A percentile compares a stretch with the other conserved stretches of the same genome.
phyloP scores from a whole-genome alignment of 306 rosid genomes.

The cucumber (Cucumis sativus) region DNA sequence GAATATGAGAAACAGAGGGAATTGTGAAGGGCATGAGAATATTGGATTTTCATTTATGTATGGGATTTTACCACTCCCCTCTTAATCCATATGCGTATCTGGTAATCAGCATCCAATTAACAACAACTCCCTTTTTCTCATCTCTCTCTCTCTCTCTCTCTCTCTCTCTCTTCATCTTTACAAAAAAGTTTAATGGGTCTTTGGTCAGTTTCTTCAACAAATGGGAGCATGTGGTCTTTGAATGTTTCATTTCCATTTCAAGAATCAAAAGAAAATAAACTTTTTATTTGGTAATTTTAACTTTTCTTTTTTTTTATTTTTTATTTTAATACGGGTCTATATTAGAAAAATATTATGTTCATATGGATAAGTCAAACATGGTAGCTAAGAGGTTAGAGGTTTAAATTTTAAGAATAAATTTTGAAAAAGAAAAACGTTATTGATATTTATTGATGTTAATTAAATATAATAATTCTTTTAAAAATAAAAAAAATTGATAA shows the following conservation, averaged over 20 bases:
- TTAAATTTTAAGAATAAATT: no score
- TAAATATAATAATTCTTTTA: no score
- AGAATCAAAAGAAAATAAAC: background rate
- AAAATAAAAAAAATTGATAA: no score
- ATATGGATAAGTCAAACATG: no score
- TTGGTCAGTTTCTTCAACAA: background rate
- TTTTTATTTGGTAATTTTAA: background rate
- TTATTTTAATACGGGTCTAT: background rate
- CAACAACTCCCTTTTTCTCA: background rate
- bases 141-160: no score
- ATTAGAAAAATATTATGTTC: no score
- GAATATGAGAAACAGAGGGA: no score
- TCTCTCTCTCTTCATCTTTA: no score
- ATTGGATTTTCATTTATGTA: slow-evolving; percentile 24
- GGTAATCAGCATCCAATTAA: background rate
- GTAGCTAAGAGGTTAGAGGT: no score
- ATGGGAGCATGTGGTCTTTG: background rate
- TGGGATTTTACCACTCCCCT: slow-evolving; percentile 15
- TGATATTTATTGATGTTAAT: no score
- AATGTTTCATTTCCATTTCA: background rate
- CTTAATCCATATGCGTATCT: background rate
- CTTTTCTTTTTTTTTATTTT: background rate
- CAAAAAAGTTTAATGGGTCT: slow-evolving; percentile 1
- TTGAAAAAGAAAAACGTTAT: no score
- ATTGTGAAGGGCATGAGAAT: background rate